Evolutionary conservation across 345 rosid genomes (phyloP).

Genomic region (Bruguiera sexangula): DNA sequence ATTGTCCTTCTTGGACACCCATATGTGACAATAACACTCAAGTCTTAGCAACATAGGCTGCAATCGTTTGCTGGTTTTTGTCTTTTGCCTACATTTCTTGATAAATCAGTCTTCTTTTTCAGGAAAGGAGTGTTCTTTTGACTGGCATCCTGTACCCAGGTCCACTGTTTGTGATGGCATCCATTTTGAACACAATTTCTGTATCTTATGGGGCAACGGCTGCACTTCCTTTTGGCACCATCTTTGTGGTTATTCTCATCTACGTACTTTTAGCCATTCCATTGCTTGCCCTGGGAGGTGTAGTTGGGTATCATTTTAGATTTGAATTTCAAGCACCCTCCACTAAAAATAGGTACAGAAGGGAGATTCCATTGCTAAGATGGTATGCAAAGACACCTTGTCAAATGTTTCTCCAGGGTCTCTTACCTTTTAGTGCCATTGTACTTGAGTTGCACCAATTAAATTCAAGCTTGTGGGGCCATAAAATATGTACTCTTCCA

Average conservation of each 20-base stretch:
- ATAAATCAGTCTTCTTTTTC: conserved; percentile 21
- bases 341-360: conserved; percentile 46
- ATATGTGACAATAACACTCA: background rate
- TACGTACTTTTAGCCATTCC: conserved; percentile 47
- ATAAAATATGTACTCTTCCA: conserved; percentile 59
- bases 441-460: conserved; percentile 68
- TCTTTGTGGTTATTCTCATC: conserved; percentile 51
- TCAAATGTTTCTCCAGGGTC: conserved; percentile 70
- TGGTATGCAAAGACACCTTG: conserved; percentile 66
- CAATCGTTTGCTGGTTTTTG: background rate
- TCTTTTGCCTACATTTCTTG: background rate
- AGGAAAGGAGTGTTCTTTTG: conserved; percentile 66
- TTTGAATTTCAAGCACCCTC: conserved; percentile 62
- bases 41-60: background rate
- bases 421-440: conserved; percentile 66
- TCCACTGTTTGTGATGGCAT: conserved; percentile 48
- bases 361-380: conserved; percentile 54
- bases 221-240: conserved; percentile 80
- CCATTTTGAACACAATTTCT: conserved; percentile 60
- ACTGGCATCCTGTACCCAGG: conserved; percentile 56
- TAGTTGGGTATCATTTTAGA: conserved; percentile 51
- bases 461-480: conserved; percentile 73
- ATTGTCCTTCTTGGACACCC: background rate
- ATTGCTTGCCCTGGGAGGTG: conserved; percentile 70
- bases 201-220: conserved; percentile 64